phyloP scores from a whole-genome alignment of 2,329 filamentous ascomycete genomes.

The Colletotrichum acutatum region DNA sequence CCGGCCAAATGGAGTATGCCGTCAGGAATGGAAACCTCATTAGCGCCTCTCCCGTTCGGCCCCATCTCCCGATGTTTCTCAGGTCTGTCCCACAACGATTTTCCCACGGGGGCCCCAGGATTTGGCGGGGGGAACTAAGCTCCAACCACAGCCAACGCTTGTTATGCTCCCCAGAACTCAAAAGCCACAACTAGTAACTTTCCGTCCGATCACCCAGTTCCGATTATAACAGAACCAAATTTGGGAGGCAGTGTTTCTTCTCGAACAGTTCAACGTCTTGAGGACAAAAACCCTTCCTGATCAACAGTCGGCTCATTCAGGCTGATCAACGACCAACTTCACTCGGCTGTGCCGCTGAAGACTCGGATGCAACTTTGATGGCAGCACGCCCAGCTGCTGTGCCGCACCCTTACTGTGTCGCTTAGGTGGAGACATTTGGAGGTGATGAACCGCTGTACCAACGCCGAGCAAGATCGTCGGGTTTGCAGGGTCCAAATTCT shows the following conservation, averaged over 20 bases:
- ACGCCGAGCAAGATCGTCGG: not conserved
- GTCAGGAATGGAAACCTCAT: not conserved
- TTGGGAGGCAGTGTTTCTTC: not conserved
- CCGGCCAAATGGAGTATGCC: conserved; percentile 2
- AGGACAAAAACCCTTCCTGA: too few species aligned
- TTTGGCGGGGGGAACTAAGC: not conserved
- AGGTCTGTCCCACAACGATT: not conserved
- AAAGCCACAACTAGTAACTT: not conserved
- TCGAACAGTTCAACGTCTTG: not conserved
- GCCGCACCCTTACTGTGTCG: not conserved
- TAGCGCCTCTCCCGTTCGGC: conserved; percentile 16
- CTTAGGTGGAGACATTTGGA: not conserved
- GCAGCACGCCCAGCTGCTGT: not conserved
- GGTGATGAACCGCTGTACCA: not conserved
- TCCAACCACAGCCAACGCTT: not conserved
- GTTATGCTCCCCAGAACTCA: not conserved
- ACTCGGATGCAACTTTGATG: not conserved
- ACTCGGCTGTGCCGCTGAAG: not conserved
- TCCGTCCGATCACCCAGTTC: too few species aligned
- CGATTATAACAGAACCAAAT: not conserved
- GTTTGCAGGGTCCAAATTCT: not conserved
- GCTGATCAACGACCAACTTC: not conserved
- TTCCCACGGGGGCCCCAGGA: not conserved
- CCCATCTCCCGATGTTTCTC: conserved; percentile 18
- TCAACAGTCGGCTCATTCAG: not conserved